These are phyloP conservation scores for Davidsoniella virescens DNA, from an alignment of 2,329 filamentous ascomycete genomes.

Conservation along the genomic window DNA sequence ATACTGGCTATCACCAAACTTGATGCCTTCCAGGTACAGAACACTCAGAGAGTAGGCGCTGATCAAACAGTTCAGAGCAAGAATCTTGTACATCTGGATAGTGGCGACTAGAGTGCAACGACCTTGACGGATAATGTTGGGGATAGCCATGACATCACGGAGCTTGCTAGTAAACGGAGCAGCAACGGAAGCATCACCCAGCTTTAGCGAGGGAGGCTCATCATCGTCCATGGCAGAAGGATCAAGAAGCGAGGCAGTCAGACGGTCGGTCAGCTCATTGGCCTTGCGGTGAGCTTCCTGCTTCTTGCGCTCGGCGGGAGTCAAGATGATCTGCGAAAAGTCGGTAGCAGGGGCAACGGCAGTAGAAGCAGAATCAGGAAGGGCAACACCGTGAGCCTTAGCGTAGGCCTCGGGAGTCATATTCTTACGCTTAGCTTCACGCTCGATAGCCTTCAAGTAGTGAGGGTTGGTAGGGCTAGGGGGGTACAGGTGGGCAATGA, in stretches of 20 bases:
- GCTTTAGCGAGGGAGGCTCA: slow-evolving; percentile 89
- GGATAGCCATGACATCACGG: slow-evolving; percentile 88
- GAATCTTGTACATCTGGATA: slow-evolving; percentile 99
- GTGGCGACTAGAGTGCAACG: slow-evolving; percentile 95
- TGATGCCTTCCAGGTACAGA: slow-evolving; percentile 93
- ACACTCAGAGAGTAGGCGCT: slow-evolving; percentile 95
- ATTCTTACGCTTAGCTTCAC: slow-evolving; percentile 67
- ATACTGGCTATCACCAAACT: slow-evolving; percentile 95
- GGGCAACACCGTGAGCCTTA: slow-evolving; percentile 34
- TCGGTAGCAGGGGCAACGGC: slow-evolving; percentile 31
- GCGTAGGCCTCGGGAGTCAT: slow-evolving; percentile 43
- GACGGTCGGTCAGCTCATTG: slow-evolving; percentile 66
- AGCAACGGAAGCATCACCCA: slow-evolving; percentile 91
- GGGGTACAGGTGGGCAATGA: slow-evolving; percentile 89
- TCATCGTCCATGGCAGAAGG: slow-evolving; percentile 61
- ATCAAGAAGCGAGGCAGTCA: slow-evolving; percentile 80
- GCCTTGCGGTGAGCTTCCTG: slow-evolving; percentile 56
- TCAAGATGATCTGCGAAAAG: slow-evolving; percentile 16
- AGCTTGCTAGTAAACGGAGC: slow-evolving; percentile 97
- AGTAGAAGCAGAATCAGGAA: slow-evolving; percentile 48
- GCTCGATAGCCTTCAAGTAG: slow-evolving; percentile 78
- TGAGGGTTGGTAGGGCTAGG: slow-evolving; percentile 85
- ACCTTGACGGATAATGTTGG: slow-evolving; percentile 95
- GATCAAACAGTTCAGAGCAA: slow-evolving; percentile 93
- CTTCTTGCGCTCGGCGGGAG: slow-evolving; percentile 40